Conservation (phyloP, 2,329 filamentous ascomycete species). For the Fusarium foetens region DNA sequence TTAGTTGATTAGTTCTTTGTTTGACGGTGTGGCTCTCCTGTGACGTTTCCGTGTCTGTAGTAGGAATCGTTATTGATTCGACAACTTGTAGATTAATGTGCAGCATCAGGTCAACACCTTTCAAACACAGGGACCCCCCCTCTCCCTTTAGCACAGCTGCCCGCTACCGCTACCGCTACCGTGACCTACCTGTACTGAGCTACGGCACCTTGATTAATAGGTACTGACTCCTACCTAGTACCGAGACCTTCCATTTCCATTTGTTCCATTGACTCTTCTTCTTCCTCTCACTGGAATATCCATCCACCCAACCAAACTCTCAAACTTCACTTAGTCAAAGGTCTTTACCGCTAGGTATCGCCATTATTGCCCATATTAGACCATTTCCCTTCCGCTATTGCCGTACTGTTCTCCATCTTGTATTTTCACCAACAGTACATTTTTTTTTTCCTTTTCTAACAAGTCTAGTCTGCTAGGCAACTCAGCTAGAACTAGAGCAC, state of each 20-base stretch:
- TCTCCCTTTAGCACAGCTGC: conserved; percentile 10
- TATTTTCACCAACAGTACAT: neutral
- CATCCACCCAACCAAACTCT: neutral
- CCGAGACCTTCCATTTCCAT: neutral
- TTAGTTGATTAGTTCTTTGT: conserved; percentile 5
- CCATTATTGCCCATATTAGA: neutral
- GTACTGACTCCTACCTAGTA: neutral
- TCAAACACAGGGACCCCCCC: neutral
- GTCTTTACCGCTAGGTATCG: conserved; percentile 1
- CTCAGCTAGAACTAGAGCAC: conserved; percentile 12
- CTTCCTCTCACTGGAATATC: neutral
- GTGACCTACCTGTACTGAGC: neutral
- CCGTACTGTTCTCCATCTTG: neutral
- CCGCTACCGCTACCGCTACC: neutral
- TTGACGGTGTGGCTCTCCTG: conserved; percentile 24
- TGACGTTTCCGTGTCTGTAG: conserved; percentile 6
- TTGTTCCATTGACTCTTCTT: conserved; percentile 4
- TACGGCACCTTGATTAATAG: neutral
- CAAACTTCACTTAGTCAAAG: neutral
- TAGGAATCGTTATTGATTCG: conserved; percentile 13
- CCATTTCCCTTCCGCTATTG: neutral
- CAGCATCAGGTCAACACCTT: neutral
- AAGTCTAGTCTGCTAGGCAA: conserved; percentile 1
- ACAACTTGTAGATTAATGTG: conserved; percentile 15
- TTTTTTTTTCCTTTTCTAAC: neutral